Evolutionary conservation across 1,139 yeast genomes (phyloP).

Genomic region (Blastobotrys serpentis): DNA sequence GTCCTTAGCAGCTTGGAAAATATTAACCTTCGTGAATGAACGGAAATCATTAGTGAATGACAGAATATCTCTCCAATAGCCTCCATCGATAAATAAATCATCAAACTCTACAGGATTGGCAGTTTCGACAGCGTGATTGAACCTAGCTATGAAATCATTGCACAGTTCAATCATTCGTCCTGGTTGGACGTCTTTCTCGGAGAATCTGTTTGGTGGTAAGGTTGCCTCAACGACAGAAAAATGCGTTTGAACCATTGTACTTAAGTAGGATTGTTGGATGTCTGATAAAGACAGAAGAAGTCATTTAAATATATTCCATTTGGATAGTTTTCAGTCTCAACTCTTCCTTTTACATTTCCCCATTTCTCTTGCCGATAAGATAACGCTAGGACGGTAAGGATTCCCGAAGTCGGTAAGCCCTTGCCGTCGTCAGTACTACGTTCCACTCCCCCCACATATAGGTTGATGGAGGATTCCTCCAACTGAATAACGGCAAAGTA

Average conservation of each 20-base stretch:
- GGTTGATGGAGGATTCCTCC: no score
- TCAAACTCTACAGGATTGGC: slow-evolving; percentile 20
- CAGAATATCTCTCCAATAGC: slow-evolving; percentile 26
- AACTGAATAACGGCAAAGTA: no score
- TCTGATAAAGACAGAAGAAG: neutral
- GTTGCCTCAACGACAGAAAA: slow-evolving; percentile 16
- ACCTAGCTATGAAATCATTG: slow-evolving; percentile 17
- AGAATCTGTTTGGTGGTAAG: slow-evolving; percentile 17
- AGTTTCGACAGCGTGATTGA: slow-evolving; percentile 20
- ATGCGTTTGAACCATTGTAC: slow-evolving; percentile 14
- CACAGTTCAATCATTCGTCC: slow-evolving; percentile 15
- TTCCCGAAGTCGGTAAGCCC: no score
- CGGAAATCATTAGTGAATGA: slow-evolving; percentile 27
- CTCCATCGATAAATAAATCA: slow-evolving; percentile 19
- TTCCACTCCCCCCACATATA: no score
- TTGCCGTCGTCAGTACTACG: no score
- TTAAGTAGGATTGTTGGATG: neutral
- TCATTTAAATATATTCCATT: neutral
- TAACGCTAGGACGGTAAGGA: neutral
- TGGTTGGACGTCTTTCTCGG: slow-evolving; percentile 12
- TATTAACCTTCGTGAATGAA: slow-evolving; percentile 22
- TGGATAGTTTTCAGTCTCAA: neutral
- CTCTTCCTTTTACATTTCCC: neutral
- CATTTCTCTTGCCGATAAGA: neutral
- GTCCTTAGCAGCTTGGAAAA: slow-evolving; percentile 25